These are phyloP conservation scores for Sporothrix curviconia DNA, from an alignment of 2,329 filamentous ascomycete genomes.

Conservation along the genomic window DNA sequence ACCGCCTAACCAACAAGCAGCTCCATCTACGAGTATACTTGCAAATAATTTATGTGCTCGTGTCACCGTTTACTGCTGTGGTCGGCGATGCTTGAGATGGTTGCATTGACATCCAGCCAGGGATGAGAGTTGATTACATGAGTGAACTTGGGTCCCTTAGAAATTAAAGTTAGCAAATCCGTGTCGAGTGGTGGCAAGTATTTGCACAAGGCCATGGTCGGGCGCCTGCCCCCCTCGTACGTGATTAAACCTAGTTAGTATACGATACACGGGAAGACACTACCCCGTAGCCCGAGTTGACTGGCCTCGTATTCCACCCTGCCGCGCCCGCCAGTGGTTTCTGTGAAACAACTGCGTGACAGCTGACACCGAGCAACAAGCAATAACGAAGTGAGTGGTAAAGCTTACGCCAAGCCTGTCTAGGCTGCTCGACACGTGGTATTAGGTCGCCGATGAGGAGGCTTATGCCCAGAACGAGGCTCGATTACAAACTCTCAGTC, in stretches of 20 bases:
- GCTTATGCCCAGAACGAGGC: too few species aligned
- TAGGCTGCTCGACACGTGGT: neutral
- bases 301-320: conserved; percentile 1
- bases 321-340: neutral
- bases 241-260: neutral
- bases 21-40: too few species aligned
- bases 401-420: neutral
- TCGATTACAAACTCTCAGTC: too few species aligned
- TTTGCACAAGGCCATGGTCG: neutral
- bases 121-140: too few species aligned
- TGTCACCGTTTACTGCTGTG: neutral
- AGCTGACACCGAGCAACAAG: neutral
- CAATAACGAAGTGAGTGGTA: neutral
- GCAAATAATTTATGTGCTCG: neutral
- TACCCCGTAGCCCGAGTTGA: neutral
- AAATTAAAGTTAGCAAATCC: too few species aligned
- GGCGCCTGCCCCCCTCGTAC: neutral
- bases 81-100: neutral
- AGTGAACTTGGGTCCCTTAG: too few species aligned
- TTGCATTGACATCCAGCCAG: too few species aligned
- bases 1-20: too few species aligned
- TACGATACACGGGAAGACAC: neutral
- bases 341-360: too few species aligned
- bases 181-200: neutral
- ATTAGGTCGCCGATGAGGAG: too few species aligned